Percentiles rank a stretch among this genome's conserved stretches.
Evolutionary conservation across 495 filamentous ascomycete genomes (phyloP).

Genomic region (Trichoderma orchidacearum): DNA sequence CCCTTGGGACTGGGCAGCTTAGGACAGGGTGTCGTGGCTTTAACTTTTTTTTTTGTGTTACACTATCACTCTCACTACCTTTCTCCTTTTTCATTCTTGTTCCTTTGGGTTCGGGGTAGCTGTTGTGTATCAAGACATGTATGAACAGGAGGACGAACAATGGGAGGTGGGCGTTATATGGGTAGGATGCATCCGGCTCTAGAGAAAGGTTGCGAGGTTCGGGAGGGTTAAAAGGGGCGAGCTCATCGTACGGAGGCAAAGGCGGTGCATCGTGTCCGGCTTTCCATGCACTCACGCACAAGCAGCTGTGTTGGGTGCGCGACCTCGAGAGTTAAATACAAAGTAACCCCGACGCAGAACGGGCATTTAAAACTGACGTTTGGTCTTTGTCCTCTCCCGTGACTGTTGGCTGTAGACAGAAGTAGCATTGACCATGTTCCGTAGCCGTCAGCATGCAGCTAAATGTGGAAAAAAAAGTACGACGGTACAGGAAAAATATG

Average conservation of each 20-base stretch:
- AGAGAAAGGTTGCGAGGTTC: conserved; percentile 1
- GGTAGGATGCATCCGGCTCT: background rate
- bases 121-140: background rate
- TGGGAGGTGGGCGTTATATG: background rate
- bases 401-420: background rate
- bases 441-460: no score
- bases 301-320: background rate
- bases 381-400: background rate
- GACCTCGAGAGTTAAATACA: background rate
- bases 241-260: background rate
- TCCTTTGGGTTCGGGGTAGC: background rate
- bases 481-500: no score
- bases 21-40: background rate
- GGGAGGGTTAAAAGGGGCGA: background rate
- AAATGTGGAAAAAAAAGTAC: no score
- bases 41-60: background rate
- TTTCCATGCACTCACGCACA: background rate
- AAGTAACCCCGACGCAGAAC: background rate
- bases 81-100: background rate
- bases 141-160: background rate
- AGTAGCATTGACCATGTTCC: no score
- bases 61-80: background rate
- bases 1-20: background rate
- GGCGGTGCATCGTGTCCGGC: background rate
- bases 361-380: background rate